phyloP scores from a whole-genome alignment of 768 basidiomycete species.

The Rhizopogon vulgaris region DNA sequence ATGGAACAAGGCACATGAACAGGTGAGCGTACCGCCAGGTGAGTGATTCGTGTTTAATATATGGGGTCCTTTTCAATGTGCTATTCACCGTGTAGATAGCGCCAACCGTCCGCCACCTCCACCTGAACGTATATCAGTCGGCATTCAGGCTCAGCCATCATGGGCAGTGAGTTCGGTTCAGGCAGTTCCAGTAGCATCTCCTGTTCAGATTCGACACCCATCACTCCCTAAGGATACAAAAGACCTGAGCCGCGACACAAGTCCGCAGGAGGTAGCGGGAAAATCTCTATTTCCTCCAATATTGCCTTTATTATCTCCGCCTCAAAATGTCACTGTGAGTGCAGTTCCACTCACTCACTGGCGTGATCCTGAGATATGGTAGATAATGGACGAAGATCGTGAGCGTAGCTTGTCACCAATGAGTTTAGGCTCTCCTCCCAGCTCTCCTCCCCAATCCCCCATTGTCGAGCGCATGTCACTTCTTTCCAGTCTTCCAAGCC shows the following conservation, averaged over 20 bases:
- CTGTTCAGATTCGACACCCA: slow-evolving; percentile 5
- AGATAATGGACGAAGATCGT: slow-evolving; percentile 23
- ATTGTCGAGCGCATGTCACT: slow-evolving; percentile 1
- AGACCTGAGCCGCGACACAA: slow-evolving; percentile 10
- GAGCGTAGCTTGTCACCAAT: slow-evolving; percentile 54
- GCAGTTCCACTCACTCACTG: not conserved
- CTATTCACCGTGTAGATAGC: slow-evolving; percentile 15
- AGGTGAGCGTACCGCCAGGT: slow-evolving; percentile 34
- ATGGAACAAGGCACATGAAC: slow-evolving; percentile 47
- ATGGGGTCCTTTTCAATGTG: not conserved
- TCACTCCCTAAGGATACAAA: slow-evolving; percentile 2
- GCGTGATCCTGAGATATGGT: slow-evolving; percentile 20
- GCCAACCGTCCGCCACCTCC: slow-evolving; percentile 15
- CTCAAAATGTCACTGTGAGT: slow-evolving; percentile 19
- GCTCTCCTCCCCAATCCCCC: slow-evolving; percentile 28
- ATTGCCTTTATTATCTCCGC: slow-evolving; percentile 5
- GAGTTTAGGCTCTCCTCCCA: slow-evolving; percentile 49
- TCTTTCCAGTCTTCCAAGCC: slow-evolving; percentile 3
- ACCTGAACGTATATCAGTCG: slow-evolving; percentile 32
- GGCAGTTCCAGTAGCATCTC: slow-evolving; percentile 17
- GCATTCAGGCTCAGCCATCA: slow-evolving; percentile 37
- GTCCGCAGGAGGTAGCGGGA: not conserved
- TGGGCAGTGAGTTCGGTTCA: slow-evolving; percentile 35
- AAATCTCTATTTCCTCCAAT: slow-evolving; percentile 8
- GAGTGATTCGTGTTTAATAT: slow-evolving; percentile 18